phyloP scores from a whole-genome alignment of 805 yeast genomes.

The Kregervanrija delftensis region DNA sequence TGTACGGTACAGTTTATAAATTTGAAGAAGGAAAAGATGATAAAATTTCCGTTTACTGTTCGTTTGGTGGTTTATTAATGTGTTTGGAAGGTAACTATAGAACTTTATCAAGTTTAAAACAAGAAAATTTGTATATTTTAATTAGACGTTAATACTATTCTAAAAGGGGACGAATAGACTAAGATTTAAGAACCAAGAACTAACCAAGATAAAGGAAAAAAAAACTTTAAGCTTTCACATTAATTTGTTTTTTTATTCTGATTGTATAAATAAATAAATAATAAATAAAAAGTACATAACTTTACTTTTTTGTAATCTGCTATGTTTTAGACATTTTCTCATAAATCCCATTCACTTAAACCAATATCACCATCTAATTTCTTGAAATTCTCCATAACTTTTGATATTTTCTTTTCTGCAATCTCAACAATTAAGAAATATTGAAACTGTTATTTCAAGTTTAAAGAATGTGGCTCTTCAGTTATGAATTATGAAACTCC shows the following conservation, averaged over 20 bases:
- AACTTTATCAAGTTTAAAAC: conserved; percentile 80
- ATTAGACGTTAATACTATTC: conserved; percentile 52
- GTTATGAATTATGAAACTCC: conserved; percentile 30
- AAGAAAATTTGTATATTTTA: conserved; percentile 86
- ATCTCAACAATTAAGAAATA: conserved; percentile 57
- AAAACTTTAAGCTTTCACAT: background rate
- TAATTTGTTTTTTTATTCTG: background rate
- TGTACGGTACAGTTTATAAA: conserved; percentile 96
- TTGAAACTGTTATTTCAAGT: no score
- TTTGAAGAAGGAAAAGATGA: conserved; percentile 77
- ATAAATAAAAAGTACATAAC: no score
- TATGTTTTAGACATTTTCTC: conserved; percentile 30
- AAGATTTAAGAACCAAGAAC: background rate
- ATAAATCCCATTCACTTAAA: conserved; percentile 72
- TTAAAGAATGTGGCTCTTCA: no score
- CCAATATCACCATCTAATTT: conserved; percentile 72
- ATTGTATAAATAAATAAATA: no score
- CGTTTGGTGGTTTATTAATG: conserved; percentile 84
- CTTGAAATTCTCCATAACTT: conserved; percentile 60
- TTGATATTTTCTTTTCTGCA: conserved; percentile 48
- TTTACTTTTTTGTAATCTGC: background rate
- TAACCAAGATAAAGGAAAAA: background rate
- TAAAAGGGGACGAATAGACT: background rate
- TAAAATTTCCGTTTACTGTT: conserved; percentile 79
- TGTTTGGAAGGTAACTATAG: conserved; percentile 92